These are phyloP conservation scores for Gastrodia elata DNA, from an alignment of 106 monocot genomes.

Conservation along the genomic window DNA sequence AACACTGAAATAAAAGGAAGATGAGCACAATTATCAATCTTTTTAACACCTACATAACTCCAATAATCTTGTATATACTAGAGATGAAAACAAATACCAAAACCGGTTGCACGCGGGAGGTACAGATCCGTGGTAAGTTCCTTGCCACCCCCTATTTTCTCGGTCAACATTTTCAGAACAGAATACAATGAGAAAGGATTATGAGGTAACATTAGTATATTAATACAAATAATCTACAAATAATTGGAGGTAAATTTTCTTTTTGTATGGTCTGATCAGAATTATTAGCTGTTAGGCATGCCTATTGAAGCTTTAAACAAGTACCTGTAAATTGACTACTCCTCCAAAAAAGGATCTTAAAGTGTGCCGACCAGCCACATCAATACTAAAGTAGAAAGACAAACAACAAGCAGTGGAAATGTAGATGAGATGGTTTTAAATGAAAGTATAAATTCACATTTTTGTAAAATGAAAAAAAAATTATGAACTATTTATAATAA, in stretches of 20 bases:
- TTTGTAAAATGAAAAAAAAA: not conserved
- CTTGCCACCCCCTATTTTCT: conserved; percentile 36
- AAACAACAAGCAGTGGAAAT: not conserved
- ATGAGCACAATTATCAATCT: not conserved
- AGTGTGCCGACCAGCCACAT: conserved; percentile 66
- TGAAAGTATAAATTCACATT: not conserved
- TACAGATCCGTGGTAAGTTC: conserved; percentile 63
- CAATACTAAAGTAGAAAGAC: conserved; percentile 31
- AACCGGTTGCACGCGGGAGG: conserved; percentile 61
- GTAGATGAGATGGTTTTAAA: not conserved
- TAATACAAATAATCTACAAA: not conserved
- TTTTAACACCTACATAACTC: not conserved
- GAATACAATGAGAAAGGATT: not conserved
- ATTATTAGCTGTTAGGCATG: not conserved
- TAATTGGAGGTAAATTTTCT: not conserved
- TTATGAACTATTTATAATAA: not conserved
- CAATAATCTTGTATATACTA: not conserved
- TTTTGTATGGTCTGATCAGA: not conserved
- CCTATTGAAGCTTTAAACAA: not conserved
- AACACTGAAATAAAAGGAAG: conserved; percentile 56
- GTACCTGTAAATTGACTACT: conserved; percentile 76
- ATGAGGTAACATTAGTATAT: not conserved
- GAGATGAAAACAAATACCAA: conserved; percentile 40
- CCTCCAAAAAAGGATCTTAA: conserved; percentile 62
- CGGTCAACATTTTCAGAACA: not conserved